A percentile compares a stretch with the other conserved stretches of the same genome.
Conservation (phyloP, 805 yeast genomes). For the Hanseniaspora nectarophila region DNA sequence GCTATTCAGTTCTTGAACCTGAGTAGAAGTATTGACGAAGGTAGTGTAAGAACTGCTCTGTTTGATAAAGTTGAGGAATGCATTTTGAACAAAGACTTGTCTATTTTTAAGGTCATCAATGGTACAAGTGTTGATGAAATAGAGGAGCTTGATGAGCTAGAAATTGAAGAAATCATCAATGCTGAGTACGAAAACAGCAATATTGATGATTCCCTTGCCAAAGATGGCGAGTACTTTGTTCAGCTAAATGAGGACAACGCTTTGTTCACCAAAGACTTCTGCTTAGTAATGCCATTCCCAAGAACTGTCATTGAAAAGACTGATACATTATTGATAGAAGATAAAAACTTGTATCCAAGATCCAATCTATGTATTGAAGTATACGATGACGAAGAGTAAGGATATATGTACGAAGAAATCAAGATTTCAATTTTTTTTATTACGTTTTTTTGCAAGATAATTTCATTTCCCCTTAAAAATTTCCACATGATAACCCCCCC, state of each 20-base stretch:
- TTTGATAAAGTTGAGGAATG: conserved; percentile 8
- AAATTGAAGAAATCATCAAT: not conserved
- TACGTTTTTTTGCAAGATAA: conserved; percentile 12
- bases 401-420: conserved; percentile 1
- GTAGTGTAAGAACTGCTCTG: not conserved
- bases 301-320: conserved; percentile 36
- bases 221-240: not conserved
- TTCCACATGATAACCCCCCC: too few species aligned
- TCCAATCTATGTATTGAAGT: conserved; percentile 51
- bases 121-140: conserved; percentile 12
- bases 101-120: not conserved
- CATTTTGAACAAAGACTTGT: not conserved
- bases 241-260: conserved; percentile 30
- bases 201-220: not conserved
- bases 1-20: not conserved
- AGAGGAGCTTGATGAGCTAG: conserved; percentile 5
- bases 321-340: conserved; percentile 30
- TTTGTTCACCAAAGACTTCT: conserved; percentile 31
- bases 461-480: too few species aligned
- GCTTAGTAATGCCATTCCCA: conserved; percentile 52
- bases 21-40: not conserved
- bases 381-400: conserved; percentile 25
- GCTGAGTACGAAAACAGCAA: not conserved
- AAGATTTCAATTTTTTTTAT: not conserved
- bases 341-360: conserved; percentile 51